Evolutionary conservation across 176 grass and related monocot genomes (phyloP).

Genomic region (Triticum timopheevii): DNA sequence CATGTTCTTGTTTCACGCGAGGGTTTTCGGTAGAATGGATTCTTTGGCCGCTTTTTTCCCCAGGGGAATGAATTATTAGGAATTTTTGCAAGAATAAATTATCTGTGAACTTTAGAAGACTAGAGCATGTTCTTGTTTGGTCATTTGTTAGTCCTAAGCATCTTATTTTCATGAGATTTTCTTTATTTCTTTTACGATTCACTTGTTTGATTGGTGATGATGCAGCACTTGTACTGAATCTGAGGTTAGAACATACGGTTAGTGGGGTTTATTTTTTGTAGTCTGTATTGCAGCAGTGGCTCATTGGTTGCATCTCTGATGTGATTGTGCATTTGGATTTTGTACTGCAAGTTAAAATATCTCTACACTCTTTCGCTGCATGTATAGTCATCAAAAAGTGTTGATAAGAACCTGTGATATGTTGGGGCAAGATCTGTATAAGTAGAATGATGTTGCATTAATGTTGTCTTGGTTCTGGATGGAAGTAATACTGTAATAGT

Average conservation of each 20-base stretch:
- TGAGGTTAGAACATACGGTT: not conserved
- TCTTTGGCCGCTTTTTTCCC: not conserved
- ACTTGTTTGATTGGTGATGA: not conserved
- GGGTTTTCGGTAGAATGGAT: not conserved
- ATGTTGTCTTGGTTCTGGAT: not conserved
- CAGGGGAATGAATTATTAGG: not conserved
- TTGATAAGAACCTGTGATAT: not conserved
- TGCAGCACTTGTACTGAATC: not conserved
- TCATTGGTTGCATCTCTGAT: too few relatives aligned
- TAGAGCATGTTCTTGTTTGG: not conserved
- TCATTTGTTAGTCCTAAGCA: not conserved
- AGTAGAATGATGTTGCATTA: not conserved
- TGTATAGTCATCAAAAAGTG: not conserved
- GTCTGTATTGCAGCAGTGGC: not conserved
- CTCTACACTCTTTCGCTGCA: not conserved
- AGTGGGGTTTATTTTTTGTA: not conserved
- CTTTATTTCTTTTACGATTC: not conserved
- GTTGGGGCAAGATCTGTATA: not conserved
- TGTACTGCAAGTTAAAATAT: not conserved
- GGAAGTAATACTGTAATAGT: not conserved
- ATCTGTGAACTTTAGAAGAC: not conserved
- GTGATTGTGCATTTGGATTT: not conserved
- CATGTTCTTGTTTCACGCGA: not conserved
- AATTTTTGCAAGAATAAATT: not conserved
- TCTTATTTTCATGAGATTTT: not conserved